These are phyloP conservation scores for Claviceps sp. DNA, from an alignment of 2,329 filamentous ascomycete species.

Conservation along the genomic window DNA sequence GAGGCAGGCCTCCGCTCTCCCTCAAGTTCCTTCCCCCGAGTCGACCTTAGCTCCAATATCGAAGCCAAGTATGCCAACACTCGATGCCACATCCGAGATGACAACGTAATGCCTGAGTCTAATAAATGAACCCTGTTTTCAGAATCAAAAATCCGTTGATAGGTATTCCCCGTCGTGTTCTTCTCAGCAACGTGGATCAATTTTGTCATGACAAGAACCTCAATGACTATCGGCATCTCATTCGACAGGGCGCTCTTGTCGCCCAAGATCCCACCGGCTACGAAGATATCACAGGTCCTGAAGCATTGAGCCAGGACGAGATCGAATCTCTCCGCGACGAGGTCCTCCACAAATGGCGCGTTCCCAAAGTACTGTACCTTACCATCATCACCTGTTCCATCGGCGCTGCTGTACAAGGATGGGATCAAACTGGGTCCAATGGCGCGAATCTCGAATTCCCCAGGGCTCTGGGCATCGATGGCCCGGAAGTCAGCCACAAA, in stretches of 20 bases:
- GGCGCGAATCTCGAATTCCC: constrained; percentile 52
- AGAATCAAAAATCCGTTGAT: constrained; percentile 36
- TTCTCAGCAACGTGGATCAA: constrained; percentile 42
- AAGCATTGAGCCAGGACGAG: constrained; percentile 46
- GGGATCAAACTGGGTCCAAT: constrained; percentile 53
- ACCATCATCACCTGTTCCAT: constrained; percentile 57
- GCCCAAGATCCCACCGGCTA: constrained; percentile 54
- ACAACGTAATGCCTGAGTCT: too few species aligned
- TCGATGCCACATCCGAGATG: not conserved
- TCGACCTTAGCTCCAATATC: constrained; percentile 32
- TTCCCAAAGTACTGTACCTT: constrained; percentile 48
- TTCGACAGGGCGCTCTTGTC: constrained; percentile 59
- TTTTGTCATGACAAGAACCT: constrained; percentile 50
- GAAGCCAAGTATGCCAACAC: constrained; percentile 26
- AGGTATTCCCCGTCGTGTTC: constrained; percentile 36
- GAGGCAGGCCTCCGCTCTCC: constrained; percentile 23
- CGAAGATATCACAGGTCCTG: constrained; percentile 43
- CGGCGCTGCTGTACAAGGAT: constrained; percentile 56
- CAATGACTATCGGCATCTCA: constrained; percentile 39
- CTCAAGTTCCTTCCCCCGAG: constrained; percentile 15
- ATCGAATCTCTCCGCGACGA: constrained; percentile 47
- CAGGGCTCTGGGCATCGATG: constrained; percentile 30
- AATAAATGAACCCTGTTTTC: constrained; percentile 7
- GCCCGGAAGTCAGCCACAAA: constrained; percentile 21
- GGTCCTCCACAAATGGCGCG: constrained; percentile 53